phyloP scores from a whole-genome alignment of 257 asterid species.

The Forsythia viridissima region DNA sequence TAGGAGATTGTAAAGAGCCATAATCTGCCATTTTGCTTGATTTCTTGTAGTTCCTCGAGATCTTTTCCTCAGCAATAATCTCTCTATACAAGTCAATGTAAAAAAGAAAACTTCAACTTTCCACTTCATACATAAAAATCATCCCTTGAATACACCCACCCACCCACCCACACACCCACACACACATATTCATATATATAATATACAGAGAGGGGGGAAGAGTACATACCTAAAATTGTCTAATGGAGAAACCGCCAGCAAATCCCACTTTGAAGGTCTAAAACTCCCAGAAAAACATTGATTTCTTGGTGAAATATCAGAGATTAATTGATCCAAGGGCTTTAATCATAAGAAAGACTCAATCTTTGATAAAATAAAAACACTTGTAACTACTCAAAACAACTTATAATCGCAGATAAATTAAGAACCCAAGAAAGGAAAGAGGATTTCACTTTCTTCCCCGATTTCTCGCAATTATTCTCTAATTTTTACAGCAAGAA shows the following conservation, averaged over 20 bases:
- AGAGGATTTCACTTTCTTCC: conserved; percentile 34
- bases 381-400: neutral
- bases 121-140: conserved; percentile 6
- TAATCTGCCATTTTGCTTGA: conserved; percentile 59
- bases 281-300: conserved; percentile 12
- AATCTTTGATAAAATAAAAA: neutral
- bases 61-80: conserved; percentile 23
- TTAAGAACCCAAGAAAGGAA: conserved; percentile 23
- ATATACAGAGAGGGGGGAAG: neutral
- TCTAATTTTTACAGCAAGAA: conserved; percentile 30
- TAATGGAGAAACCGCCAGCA: conserved; percentile 15
- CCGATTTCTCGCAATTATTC: conserved; percentile 46
- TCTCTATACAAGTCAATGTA: conserved; percentile 18
- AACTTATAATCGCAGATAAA: conserved; percentile 4
- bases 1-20: conserved; percentile 42
- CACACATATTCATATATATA: too few species aligned
- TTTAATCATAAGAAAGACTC: conserved; percentile 3
- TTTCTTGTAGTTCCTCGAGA: conserved; percentile 15
- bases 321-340: neutral
- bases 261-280: conserved; percentile 2
- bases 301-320: conserved; percentile 13
- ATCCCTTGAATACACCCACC: neutral
- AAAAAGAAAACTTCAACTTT: conserved; percentile 19
- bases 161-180: neutral
- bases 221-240: conserved; percentile 32